A percentile compares a stretch with the other conserved stretches of the same genome.
Evolutionary conservation across 140 eudicot genomes (phyloP).

Genomic region (Cichorium intybus): DNA sequence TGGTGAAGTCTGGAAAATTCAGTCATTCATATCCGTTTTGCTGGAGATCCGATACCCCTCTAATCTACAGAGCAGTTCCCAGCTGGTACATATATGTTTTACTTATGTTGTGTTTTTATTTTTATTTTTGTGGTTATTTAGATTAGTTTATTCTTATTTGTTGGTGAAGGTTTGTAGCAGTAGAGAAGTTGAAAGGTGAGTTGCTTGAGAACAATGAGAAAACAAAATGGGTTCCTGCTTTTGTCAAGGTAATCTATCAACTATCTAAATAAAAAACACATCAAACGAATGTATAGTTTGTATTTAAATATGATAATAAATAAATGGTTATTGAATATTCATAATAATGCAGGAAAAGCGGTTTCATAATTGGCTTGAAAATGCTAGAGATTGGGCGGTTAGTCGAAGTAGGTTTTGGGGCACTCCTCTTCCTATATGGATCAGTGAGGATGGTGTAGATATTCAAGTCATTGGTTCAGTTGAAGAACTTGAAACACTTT

Average conservation of each 20-base stretch:
- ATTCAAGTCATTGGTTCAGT: slow-evolving; percentile 73
- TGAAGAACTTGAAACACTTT: slow-evolving; percentile 71
- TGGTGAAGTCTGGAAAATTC: slow-evolving; percentile 76
- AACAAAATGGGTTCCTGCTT: slow-evolving; percentile 93
- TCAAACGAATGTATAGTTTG: neutral
- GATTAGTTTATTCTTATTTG: slow-evolving; percentile 1
- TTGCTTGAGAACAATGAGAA: slow-evolving; percentile 75
- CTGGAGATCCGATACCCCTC: slow-evolving; percentile 98
- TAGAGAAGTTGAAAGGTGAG: slow-evolving; percentile 84
- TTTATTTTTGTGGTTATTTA: neutral
- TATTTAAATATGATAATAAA: too few relatives aligned
- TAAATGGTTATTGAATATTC: neutral
- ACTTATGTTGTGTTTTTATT: too few relatives aligned
- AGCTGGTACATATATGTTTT: slow-evolving; percentile 87
- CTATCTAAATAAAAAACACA: too few relatives aligned
- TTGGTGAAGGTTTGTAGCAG: slow-evolving; percentile 73
- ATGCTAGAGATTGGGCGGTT: slow-evolving; percentile 98
- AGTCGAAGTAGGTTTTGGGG: slow-evolving; percentile 99
- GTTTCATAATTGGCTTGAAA: slow-evolving; percentile 95
- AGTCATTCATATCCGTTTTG: slow-evolving; percentile 90
- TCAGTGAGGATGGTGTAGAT: slow-evolving; percentile 88
- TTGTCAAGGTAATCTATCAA: slow-evolving; percentile 64
- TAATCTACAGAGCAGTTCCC: slow-evolving; percentile 96
- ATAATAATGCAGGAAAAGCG: slow-evolving; percentile 65
- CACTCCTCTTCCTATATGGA: slow-evolving; percentile 93